phyloP scores from a whole-genome alignment of 805 yeast genomes.

The Cyberlindnera subsufficiens region DNA sequence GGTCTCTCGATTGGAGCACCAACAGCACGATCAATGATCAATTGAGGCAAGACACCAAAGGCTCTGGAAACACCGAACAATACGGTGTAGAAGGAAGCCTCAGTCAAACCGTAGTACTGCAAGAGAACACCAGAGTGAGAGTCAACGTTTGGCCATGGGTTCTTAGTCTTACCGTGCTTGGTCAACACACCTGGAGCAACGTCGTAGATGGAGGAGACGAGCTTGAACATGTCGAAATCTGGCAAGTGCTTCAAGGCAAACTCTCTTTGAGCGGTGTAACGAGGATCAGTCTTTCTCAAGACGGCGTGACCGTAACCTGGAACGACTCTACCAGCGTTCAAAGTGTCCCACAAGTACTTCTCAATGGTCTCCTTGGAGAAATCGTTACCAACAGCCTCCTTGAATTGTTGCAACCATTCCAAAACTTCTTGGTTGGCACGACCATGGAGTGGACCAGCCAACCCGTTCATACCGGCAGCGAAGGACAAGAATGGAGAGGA shows the following conservation, averaged over 20 bases:
- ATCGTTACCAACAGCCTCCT: slow-evolving; percentile 54
- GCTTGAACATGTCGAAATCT: slow-evolving; percentile 71
- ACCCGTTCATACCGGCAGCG: slow-evolving; percentile 80
- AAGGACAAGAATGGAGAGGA: slow-evolving; percentile 73
- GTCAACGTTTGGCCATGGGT: slow-evolving; percentile 92
- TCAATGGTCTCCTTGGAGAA: slow-evolving; percentile 63
- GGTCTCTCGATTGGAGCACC: slow-evolving; percentile 86
- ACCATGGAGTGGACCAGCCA: slow-evolving; percentile 86
- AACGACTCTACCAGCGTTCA: slow-evolving; percentile 77
- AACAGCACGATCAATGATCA: slow-evolving; percentile 77
- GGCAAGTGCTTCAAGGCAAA: slow-evolving; percentile 74
- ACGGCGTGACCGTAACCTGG: slow-evolving; percentile 92
- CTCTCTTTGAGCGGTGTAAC: slow-evolving; percentile 81
- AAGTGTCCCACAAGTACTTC: slow-evolving; percentile 72
- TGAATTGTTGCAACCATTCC: slow-evolving; percentile 71
- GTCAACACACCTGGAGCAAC: slow-evolving; percentile 79
- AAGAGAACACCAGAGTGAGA: slow-evolving; percentile 81
- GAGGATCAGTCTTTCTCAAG: slow-evolving; percentile 82
- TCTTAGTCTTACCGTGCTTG: slow-evolving; percentile 84
- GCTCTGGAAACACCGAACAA: slow-evolving; percentile 85
- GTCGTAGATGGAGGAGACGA: slow-evolving; percentile 71
- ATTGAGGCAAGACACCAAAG: slow-evolving; percentile 79
- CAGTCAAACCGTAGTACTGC: slow-evolving; percentile 81
- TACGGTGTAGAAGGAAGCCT: slow-evolving; percentile 80
- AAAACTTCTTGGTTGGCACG: slow-evolving; percentile 85